These are phyloP conservation scores for Funneliformis mosseae DNA, from an alignment of 192 early-diverging fungal genomes.

Conservation along the genomic window DNA sequence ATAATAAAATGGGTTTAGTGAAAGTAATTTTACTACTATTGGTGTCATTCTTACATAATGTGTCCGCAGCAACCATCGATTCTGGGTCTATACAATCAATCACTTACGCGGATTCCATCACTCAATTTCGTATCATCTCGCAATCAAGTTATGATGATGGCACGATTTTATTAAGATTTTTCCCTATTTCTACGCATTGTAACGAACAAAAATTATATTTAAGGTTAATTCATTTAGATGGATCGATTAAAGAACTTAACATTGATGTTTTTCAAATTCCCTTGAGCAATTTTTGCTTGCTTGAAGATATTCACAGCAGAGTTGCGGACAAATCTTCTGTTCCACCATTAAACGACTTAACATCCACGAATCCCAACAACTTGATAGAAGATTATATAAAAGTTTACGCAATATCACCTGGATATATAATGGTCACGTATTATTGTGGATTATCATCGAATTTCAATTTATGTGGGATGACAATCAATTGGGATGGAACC, in stretches of 20 bases:
- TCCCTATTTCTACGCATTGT: background rate
- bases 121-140: background rate
- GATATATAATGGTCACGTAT: background rate
- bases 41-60: background rate
- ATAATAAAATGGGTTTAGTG: background rate
- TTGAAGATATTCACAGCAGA: background rate
- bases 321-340: too few relatives aligned
- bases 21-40: background rate
- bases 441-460: background rate
- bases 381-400: background rate
- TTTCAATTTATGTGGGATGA: background rate
- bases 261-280: background rate
- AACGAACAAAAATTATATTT: background rate
- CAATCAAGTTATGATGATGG: background rate
- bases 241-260: background rate
- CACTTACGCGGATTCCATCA: background rate
- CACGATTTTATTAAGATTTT: background rate
- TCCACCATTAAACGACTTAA: background rate
- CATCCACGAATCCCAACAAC: background rate
- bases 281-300: background rate
- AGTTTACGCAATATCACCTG: background rate
- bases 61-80: background rate
- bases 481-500: background rate
- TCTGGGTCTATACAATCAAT: background rate
- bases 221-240: constrained; percentile 1